Base-by-base conservation (phyloP, 192 early-diverging fungal genomes). In the Backusella circina region DNA sequence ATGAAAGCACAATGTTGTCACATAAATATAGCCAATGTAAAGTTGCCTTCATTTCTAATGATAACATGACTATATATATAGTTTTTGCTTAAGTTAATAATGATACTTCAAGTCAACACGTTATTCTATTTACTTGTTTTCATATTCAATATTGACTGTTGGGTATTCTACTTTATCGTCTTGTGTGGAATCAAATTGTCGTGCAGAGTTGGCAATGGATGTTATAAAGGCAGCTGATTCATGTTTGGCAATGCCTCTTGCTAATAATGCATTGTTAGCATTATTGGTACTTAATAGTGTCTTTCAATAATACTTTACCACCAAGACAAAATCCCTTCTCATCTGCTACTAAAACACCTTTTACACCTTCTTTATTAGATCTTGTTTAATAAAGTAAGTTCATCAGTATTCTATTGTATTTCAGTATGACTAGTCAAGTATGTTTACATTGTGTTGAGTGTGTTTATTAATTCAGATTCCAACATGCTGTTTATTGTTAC, bases 291-390 rank as follows among this genome's bases (percentile, higher is more conserved):
- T n/a, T 15, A 16, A 33, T n/a, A 23, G 26, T 61, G 70, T 50
- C 51, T 23, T 21, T 54, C 23, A 54, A 72, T 18, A 64, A 8
- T n/a, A 10, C 18, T 23, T 73, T 67, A 78, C 76, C 71, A 64
- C 76, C 76, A 38, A 78, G 68, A 41, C 76, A 78, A 44, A 78
- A 66, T 2, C 76, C 76, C n/a, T 33, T 73, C 38, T 78, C 76
- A 67, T 78, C 76, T 10, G 66, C 64, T 16, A 78, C 18, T 1
- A 78, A 44, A 38, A 78, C 76, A 26, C 76, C 76, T 71, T 73
- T 67, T 13, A 78, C 76, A 8, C 76, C 71, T 38, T 78, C 76
- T 54, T 73, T 67, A 51, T 39, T 72, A 23, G 71, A 47, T 50
- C 76, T 77, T 9, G 10, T 13, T 0, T 13, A 41, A 13, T 9